Base-by-base conservation (phyloP, 371 early-diverging fungal species). In the Batrachochytrium dendrobatidis region DNA sequence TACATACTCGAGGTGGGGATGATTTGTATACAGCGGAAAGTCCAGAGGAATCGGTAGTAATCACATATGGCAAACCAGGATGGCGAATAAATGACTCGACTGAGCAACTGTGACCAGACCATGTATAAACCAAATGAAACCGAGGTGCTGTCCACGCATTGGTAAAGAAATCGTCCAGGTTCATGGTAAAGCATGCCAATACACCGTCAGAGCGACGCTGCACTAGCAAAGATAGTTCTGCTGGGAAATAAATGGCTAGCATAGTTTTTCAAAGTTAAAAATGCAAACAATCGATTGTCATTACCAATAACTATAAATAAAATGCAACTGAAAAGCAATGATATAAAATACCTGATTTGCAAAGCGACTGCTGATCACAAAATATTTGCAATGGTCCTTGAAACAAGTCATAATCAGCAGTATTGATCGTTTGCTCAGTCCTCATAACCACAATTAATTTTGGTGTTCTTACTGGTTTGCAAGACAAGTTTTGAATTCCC, bases 141-240 rank as follows among this genome's bases (percentile, higher is more conserved):
- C 76, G 76, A 3, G 87, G 77, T 25, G 74, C 65, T 39, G 80
- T 79, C 62, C 80, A 76, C 0, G 81, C 73, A 0, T 76, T 73
- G 44, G 86, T 87, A 48, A 90, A 82, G 39, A 90, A 85, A 61
- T 90, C 89, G 55, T 88, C 80, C 39, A 90, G 67, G 56, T 86
- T 84, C 60, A 88, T 76, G 10, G 83, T 80, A 60, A 84, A 90
- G 28, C 79, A 76, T 60, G 80, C 73, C 18, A 89, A 54, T 1
- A 83, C 80, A 0, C 89, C 88, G 35, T 83, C 77, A 0, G 56
- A 22, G n/a, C 55, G 68, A 58, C 76, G 77, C 33, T 80, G 75
- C 3, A 81, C 83, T 1, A 88, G 56, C 45, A 90, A 64, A 0
- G 74, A 73, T 2, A 90, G 68, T 52, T 90, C 88, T 1, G 87